Conservation (phyloP, 441 rosid genomes). For the Omphalea diandra region DNA sequence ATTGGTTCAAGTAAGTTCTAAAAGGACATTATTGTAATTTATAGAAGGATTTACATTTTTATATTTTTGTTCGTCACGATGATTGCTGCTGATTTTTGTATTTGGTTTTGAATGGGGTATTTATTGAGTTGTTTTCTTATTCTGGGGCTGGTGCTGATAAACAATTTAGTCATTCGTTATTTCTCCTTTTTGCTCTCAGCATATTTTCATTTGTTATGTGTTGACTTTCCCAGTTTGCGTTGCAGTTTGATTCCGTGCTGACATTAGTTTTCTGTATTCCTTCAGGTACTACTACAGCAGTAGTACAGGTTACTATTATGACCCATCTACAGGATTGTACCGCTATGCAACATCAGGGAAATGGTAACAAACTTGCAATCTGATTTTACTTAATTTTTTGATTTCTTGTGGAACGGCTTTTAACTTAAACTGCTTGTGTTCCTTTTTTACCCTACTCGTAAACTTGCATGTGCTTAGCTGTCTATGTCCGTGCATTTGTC, state of each 20-base stretch:
- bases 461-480: not conserved
- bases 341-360: conserved; percentile 79
- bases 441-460: not conserved
- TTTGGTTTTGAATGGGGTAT: not conserved
- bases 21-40: not conserved
- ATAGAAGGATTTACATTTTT: not conserved
- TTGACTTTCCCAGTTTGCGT: not conserved
- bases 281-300: conserved; percentile 94
- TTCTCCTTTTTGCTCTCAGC: not conserved
- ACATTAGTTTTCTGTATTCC: not conserved
- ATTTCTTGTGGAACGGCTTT: not conserved
- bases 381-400: not conserved
- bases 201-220: not conserved
- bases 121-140: not conserved
- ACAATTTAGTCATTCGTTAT: not conserved
- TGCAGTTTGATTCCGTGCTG: not conserved
- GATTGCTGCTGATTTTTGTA: not conserved
- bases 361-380: conserved; percentile 49
- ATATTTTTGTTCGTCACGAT: not conserved
- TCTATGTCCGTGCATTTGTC: not conserved
- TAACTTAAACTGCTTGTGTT: not conserved
- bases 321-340: conserved; percentile 75
- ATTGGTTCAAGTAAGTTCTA: not conserved
- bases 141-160: not conserved
- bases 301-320: conserved; percentile 85